Base-by-base conservation (phyloP, 768 basidiomycete genomes). In the Mycena belliarum region DNA sequence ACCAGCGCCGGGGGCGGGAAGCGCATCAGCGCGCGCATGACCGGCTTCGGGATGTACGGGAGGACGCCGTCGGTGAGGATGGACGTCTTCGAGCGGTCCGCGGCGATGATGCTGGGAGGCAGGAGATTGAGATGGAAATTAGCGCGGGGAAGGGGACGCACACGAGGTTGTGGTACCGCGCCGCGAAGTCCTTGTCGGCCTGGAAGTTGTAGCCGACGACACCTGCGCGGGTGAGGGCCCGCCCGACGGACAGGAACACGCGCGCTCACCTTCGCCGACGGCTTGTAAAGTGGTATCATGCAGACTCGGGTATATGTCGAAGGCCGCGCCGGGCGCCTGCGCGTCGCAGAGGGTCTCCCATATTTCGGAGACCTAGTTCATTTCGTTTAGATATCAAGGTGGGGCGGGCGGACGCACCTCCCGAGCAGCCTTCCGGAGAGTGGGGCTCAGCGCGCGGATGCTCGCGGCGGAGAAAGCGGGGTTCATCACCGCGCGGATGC, bases 131-230 rank as follows among this genome's bases (percentile, higher is more conserved):
- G n/a, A n/a, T n/a, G n/a, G n/a, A n/a, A n/a, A n/a, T n/a, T n/a
- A n/a, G n/a, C n/a, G n/a, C n/a, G n/a, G n/a, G n/a, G 24, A 42
- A 8, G 37, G 11, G 16, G 18, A 50, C 60, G 24, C n/a, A 61
- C 60, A 61, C 60, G 14, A 61, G 60, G 28, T 55, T 61, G 25
- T 61, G 55, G 28, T 61, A 61, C 14, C 60, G 60, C 28, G 44
- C 29, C 9, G 60, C 60, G 29, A 61, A 61, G 14, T 61, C 60
- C 24, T 61, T 57, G 54, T 61, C 60, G 46, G 60, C 60, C 44
- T 61, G 60, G 51, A 61, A 61, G 33, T 61, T 61, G 41, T 61
- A 61, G 38, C 55, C 60, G n/a, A 61, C 60, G 25, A 61, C 60
- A 26, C 60, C 60, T 61, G 5, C 29, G 23, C 6, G 21, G 15